Conservation (phyloP, 139 green algal species). For the Picochlorum sp. region DNA sequence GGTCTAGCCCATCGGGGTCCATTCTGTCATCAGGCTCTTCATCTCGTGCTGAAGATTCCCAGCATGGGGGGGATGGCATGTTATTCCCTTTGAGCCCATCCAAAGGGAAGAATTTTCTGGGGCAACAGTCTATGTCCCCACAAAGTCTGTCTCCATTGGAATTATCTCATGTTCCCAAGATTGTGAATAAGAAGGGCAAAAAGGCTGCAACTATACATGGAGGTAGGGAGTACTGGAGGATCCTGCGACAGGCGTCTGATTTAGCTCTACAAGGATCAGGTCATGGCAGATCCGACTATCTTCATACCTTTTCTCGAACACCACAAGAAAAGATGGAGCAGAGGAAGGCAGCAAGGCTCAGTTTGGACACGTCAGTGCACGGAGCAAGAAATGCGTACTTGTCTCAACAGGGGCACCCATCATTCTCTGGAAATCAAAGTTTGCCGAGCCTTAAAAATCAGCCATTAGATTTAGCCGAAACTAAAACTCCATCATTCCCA, state of each 20-base stretch:
- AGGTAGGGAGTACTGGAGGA: slow-evolving; percentile 24
- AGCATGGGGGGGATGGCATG: too few species aligned
- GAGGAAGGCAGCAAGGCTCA: slow-evolving; percentile 43
- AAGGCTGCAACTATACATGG: slow-evolving; percentile 22
- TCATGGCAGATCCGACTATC: slow-evolving; percentile 23
- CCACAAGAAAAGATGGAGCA: slow-evolving; percentile 27
- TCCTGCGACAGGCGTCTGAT: slow-evolving; percentile 20
- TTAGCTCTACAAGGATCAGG: slow-evolving; percentile 19
- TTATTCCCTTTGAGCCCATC: too few species aligned
- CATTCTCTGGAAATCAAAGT: not conserved
- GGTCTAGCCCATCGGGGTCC: slow-evolving; percentile 15
- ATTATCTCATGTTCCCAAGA: slow-evolving; percentile 11
- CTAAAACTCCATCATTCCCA: too few species aligned
- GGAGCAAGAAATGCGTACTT: not conserved
- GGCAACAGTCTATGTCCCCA: too few species aligned
- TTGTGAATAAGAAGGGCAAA: slow-evolving; percentile 10
- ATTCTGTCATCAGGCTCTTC: slow-evolving; percentile 13
- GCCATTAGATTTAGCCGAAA: not conserved
- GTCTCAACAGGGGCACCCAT: not conserved
- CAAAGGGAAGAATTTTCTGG: too few species aligned
- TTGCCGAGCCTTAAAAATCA: not conserved
- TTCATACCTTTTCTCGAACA: slow-evolving; percentile 18
- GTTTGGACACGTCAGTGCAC: slow-evolving; percentile 43
- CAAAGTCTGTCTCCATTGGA: not conserved
- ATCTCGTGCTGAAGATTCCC: too few species aligned